These are phyloP conservation scores for Lactarius quietus DNA, from an alignment of 768 basidiomycete species.

Conservation along the genomic window DNA sequence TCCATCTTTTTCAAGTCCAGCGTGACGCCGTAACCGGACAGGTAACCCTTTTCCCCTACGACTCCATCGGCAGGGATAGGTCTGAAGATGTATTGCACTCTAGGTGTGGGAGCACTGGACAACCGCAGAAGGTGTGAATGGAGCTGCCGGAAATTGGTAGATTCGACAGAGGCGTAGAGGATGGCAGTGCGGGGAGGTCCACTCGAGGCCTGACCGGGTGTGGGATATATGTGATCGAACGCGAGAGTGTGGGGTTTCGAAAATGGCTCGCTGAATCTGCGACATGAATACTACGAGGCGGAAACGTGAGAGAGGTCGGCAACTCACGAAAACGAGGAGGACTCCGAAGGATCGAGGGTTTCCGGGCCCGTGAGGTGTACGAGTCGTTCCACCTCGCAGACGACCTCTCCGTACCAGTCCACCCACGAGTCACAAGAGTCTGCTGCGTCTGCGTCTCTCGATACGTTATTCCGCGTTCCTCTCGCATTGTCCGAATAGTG, in stretches of 20 bases:
- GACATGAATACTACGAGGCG: conserved; percentile 1
- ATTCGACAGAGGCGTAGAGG: conserved; percentile 68
- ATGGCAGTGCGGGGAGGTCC: conserved; percentile 62
- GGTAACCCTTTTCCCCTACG: conserved; percentile 37
- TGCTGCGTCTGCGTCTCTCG: conserved; percentile 11
- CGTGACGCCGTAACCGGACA: conserved; percentile 90
- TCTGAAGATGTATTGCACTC: conserved; percentile 75
- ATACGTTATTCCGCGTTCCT: conserved; percentile 29
- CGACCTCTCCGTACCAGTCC: conserved; percentile 74
- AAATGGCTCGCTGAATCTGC: conserved; percentile 30
- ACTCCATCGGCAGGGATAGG: conserved; percentile 49
- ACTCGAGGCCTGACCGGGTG: conserved; percentile 42
- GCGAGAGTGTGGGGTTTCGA: conserved; percentile 52
- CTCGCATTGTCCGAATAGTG: conserved; percentile 48
- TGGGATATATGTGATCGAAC: conserved; percentile 74
- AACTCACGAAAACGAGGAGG: conserved; percentile 32
- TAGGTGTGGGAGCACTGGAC: conserved; percentile 41
- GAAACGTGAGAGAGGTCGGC: neutral
- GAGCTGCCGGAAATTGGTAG: conserved; percentile 65
- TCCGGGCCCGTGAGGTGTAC: conserved; percentile 50
- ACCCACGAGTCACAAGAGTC: conserved; percentile 68
- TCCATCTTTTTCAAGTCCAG: conserved; percentile 97
- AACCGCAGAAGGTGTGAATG: conserved; percentile 60
- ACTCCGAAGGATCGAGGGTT: conserved; percentile 41
- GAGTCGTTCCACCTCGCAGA: conserved; percentile 64